phyloP scores from a whole-genome alignment of 805 yeast species.

The Groenewaldozyma salmanticensis region DNA sequence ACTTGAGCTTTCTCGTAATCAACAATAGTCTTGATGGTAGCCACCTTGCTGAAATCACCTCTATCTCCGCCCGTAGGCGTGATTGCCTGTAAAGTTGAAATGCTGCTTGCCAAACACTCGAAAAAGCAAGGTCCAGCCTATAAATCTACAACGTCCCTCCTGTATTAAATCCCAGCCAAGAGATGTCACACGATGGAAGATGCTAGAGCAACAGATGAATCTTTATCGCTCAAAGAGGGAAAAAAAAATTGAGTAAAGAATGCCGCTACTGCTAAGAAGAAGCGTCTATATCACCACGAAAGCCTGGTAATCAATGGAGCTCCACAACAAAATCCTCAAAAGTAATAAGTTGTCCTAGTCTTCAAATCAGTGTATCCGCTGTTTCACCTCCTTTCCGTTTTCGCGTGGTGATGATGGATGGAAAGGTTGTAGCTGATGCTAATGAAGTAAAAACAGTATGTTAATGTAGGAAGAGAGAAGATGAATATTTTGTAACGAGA shows the following conservation, averaged over 20 bases:
- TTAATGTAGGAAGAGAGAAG: neutral
- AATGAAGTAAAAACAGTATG: too few relatives aligned
- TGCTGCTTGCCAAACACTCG: neutral
- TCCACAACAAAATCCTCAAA: too few relatives aligned
- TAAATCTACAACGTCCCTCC: too few relatives aligned
- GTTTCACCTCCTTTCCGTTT: too few relatives aligned
- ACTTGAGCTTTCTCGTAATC: neutral
- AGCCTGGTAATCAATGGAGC: too few relatives aligned
- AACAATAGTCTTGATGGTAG: too few relatives aligned
- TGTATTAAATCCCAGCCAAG: neutral
- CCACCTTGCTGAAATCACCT: constrained; percentile 2
- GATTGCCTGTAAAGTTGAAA: neutral
- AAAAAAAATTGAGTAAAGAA: neutral
- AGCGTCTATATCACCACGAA: too few relatives aligned
- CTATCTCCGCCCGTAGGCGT: constrained; percentile 5
- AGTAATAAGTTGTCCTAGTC: too few relatives aligned
- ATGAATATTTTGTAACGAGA: neutral
- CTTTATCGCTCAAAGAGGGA: neutral
- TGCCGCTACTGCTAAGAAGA: too few relatives aligned
- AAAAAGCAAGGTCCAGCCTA: neutral
- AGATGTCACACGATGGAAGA: neutral
- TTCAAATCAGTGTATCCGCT: too few relatives aligned
- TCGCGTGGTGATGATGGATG: too few relatives aligned
- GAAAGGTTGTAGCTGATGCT: too few relatives aligned
- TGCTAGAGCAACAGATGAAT: neutral